Evolutionary conservation across 148 eudicot species (phyloP), one percentile per base, ranked within the genome.

Genomic region (Arbutus unedo): DNA sequence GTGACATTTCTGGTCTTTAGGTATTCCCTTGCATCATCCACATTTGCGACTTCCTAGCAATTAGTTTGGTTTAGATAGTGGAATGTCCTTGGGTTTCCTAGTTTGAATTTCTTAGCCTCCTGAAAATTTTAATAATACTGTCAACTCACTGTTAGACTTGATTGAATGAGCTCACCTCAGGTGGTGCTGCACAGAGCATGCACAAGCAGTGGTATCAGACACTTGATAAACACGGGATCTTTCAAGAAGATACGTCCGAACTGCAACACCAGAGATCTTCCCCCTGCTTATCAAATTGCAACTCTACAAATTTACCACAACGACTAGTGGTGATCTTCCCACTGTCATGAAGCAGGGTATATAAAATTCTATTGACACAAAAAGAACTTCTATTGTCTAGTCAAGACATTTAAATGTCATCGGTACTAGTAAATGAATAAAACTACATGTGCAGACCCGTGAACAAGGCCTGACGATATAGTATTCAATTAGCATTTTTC

Each of bases 291-390:
- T 96, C 98, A 76, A 96, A 96, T 85, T 96, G 99, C 82, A 96
- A 94, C 83, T 96, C 99, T 87, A 96, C 99, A 89, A 96, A 96
- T 90, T 96, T 96, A 85, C 99, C 99, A 87, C 94, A 96, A 85
- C 99, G 99, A 91, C 99, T 96, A n/a, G n/a, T n/a, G n/a, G n/a
- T n/a, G n/a, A n/a, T n/a, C n/a, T n/a, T n/a, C n/a, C n/a, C n/a
- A n/a, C n/a, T n/a, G n/a, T n/a, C n/a, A n/a, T n/a, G n/a, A n/a
- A n/a, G n/a, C n/a, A n/a, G n/a, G 92, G 90, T 84, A 89, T 79
- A 64, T 47, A 4, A 16, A 41, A 70, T 59, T n/a, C n/a, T n/a
- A n/a, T n/a, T n/a, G n/a, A n/a, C n/a, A n/a, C n/a, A n/a, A n/a
- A n/a, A n/a, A n/a, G n/a, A n/a, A n/a, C n/a, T n/a, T n/a, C n/a